A percentile compares a stretch with the other conserved stretches of the same genome.
phyloP scores from a whole-genome alignment of 2,329 filamentous ascomycete species.

The Aspergillus tanneri region DNA sequence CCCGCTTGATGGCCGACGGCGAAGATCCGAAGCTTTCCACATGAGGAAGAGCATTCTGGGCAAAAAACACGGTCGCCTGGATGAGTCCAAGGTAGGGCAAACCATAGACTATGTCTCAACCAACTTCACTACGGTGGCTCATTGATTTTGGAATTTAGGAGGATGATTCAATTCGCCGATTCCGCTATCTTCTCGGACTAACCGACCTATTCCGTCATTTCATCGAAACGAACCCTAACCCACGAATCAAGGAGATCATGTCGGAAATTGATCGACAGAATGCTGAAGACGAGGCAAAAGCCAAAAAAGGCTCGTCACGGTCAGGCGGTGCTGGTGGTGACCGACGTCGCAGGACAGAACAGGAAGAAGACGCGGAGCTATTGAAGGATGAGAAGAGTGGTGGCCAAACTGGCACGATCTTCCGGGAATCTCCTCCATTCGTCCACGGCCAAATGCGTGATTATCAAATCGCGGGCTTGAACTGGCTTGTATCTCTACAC shows the following conservation, averaged over 20 bases:
- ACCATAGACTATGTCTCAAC: not conserved
- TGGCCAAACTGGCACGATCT: constrained; percentile 81
- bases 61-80: constrained; percentile 88
- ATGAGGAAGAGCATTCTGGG: constrained; percentile 89
- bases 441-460: constrained; percentile 89
- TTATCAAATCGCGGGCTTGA: constrained; percentile 92
- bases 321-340: constrained; percentile 81
- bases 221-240: constrained; percentile 95
- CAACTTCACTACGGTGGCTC: constrained; percentile 7
- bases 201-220: constrained; percentile 98
- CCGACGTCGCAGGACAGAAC: constrained; percentile 83
- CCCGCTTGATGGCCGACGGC: constrained; percentile 72
- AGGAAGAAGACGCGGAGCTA: constrained; percentile 93
- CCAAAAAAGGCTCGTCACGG: constrained; percentile 71
- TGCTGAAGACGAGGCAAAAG: constrained; percentile 65
- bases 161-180: constrained; percentile 90
- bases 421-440: constrained; percentile 89
- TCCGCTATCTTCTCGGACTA: constrained; percentile 89
- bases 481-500: constrained; percentile 96
- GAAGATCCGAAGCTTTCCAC: constrained; percentile 81
- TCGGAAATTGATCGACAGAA: constrained; percentile 93
- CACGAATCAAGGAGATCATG: constrained; percentile 91
- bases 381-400: constrained; percentile 84
- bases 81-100: constrained; percentile 77
- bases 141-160: constrained; percentile 58